Conservation (phyloP, 176 grass and related monocot species). For the Rhipidocladum racemiflorum region DNA sequence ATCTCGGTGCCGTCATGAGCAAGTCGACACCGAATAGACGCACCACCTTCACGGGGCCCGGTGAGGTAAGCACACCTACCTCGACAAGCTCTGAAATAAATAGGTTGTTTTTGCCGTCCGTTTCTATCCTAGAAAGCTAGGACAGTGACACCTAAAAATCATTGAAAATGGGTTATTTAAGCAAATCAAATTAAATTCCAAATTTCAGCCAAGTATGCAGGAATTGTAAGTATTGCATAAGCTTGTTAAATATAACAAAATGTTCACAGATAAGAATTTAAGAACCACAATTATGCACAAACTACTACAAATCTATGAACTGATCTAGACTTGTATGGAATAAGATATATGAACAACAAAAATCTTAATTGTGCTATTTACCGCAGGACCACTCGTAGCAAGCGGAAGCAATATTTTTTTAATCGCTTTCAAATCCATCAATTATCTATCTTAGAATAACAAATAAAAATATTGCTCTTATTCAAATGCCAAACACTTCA, state of each 20-base stretch:
- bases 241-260: not conserved
- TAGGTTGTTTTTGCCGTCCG: too few species aligned
- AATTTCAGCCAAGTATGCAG: not conserved
- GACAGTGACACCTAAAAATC: too few species aligned
- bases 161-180: too few species aligned
- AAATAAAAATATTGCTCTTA: too few species aligned
- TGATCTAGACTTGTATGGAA: not conserved
- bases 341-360: not conserved
- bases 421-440: too few species aligned
- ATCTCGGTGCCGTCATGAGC: constrained; percentile 19
- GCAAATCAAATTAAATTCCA: not conserved
- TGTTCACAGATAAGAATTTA: not conserved
- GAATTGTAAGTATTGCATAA: not conserved
- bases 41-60: constrained; percentile 17
- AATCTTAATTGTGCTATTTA: not conserved
- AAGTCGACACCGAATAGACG: constrained; percentile 77
- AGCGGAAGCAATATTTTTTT: too few species aligned
- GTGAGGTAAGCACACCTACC: too few species aligned
- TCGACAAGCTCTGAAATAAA: too few species aligned
- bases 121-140: too few species aligned
- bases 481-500: too few species aligned
- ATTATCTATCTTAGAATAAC: too few species aligned
- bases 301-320: not conserved
- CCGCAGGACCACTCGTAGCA: not conserved
- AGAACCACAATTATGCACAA: not conserved